Evolutionary conservation across 2,329 filamentous ascomycete genomes (phyloP).

Genomic region (Fonsecaea pedrosoi): DNA sequence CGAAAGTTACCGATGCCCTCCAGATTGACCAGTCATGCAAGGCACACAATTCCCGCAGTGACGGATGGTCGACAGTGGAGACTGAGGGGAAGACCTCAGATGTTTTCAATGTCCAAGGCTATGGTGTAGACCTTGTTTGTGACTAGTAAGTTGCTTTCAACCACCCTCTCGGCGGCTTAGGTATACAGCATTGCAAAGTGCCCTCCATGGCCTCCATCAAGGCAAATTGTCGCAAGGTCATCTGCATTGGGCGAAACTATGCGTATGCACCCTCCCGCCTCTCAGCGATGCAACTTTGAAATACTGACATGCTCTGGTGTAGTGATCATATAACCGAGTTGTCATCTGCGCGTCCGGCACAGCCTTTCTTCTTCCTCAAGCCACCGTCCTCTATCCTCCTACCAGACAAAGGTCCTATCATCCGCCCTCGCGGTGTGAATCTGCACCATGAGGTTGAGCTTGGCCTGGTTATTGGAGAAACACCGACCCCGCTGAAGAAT

Average conservation of each 20-base stretch:
- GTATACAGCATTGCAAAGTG: neutral
- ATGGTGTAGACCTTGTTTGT: neutral
- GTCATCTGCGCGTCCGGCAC: conserved; percentile 83
- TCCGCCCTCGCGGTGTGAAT: conserved; percentile 80
- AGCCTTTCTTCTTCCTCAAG: conserved; percentile 99
- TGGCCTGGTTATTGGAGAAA: conserved; percentile 72
- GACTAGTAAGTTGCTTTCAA: neutral
- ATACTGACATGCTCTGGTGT: conserved; percentile 20
- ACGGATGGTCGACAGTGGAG: neutral
- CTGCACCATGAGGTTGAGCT: conserved; percentile 97
- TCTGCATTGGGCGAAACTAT: conserved; percentile 96
- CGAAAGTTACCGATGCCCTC: neutral
- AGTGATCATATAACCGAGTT: conserved; percentile 95
- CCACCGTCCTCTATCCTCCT: conserved; percentile 84
- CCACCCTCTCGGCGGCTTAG: neutral
- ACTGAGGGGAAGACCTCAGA: neutral
- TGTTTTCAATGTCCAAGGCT: neutral
- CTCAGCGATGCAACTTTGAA: conserved; percentile 27
- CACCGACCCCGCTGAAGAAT: conserved; percentile 76
- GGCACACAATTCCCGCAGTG: neutral
- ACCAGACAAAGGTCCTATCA: conserved; percentile 72
- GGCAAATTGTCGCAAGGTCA: conserved; percentile 71
- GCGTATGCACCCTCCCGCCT: conserved; percentile 64
- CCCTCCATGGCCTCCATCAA: conserved; percentile 51
- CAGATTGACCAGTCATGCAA: neutral